Evolutionary conservation across 495 filamentous ascomycete genomes (phyloP).

Genomic region (Hyaloscypha variabilis): DNA sequence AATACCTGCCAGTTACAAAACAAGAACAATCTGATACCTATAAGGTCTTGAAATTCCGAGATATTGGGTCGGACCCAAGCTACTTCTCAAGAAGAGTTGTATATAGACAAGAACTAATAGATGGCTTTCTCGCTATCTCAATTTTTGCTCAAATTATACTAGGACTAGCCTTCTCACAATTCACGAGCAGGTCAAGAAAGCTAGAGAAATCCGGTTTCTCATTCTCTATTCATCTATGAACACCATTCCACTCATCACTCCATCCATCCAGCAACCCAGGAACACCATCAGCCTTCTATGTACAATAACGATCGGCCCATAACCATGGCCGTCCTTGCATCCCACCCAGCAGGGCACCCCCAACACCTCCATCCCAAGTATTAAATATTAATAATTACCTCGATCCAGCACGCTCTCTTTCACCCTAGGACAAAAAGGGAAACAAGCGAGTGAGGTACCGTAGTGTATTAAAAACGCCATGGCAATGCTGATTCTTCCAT

Average conservation of each 20-base stretch:
- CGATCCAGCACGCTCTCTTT: neutral
- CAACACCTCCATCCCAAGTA: constrained; percentile 10
- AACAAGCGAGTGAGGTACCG: constrained; percentile 30
- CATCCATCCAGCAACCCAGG: constrained; percentile 1
- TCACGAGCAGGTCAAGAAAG: neutral
- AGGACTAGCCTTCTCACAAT: neutral
- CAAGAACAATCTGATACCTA: too few species aligned
- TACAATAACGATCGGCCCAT: neutral
- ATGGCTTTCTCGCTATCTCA: too few species aligned
- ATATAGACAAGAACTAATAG: too few species aligned
- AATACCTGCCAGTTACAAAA: too few species aligned
- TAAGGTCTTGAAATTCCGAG: too few species aligned
- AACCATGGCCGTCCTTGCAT: neutral
- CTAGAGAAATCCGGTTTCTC: constrained; percentile 14
- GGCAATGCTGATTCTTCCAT: constrained; percentile 4
- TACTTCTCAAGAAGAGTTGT: too few species aligned
- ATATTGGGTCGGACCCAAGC: too few species aligned
- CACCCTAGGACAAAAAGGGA: constrained; percentile 6
- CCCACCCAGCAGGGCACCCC: neutral
- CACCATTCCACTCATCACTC: neutral
- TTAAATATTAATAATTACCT: constrained; percentile 30
- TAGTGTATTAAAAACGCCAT: constrained; percentile 23
- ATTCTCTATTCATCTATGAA: neutral
- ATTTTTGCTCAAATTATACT: too few species aligned
- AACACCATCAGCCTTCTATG: constrained; percentile 5